Conservation (phyloP, 441 rosid species). For the Dalechampia spathulata region DNA sequence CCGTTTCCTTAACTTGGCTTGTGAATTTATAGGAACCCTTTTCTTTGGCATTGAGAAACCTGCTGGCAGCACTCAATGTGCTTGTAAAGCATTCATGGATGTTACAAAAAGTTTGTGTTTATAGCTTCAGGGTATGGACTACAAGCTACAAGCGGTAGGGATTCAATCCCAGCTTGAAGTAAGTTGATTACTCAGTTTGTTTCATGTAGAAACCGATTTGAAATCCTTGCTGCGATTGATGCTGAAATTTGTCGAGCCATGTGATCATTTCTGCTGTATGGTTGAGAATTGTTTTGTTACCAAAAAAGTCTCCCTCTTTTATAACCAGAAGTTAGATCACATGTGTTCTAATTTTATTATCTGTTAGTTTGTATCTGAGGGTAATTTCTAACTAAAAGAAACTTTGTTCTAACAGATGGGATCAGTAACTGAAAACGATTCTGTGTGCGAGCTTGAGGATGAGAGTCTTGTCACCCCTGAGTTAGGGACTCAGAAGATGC, state of each 20-base stretch:
- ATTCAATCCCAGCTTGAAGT: constrained; percentile 52
- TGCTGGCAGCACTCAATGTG: constrained; percentile 8
- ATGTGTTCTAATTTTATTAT: background rate
- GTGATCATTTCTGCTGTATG: background rate
- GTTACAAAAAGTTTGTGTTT: constrained; percentile 20
- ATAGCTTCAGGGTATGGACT: constrained; percentile 36
- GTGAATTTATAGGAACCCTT: constrained; percentile 15
- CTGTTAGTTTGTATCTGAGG: background rate
- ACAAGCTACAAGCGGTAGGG: constrained; percentile 34
- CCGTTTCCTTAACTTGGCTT: constrained; percentile 8
- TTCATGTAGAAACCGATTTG: background rate
- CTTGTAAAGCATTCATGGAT: constrained; percentile 20
- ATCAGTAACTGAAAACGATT: constrained; percentile 24
- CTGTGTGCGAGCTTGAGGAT: constrained; percentile 40
- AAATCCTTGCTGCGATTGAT: background rate
- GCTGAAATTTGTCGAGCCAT: background rate
- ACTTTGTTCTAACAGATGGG: constrained; percentile 61
- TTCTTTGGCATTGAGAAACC: constrained; percentile 15
- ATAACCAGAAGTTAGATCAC: too few species aligned
- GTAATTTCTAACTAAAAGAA: constrained; percentile 4
- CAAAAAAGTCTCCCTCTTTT: background rate
- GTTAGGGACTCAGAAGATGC: constrained; percentile 28
- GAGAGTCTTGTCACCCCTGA: constrained; percentile 31
- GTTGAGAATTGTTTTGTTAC: background rate
- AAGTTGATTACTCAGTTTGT: constrained; percentile 18